These are phyloP conservation scores for Xylariaceae sp. DNA, from an alignment of 2,329 filamentous ascomycete species.

Conservation along the genomic window DNA sequence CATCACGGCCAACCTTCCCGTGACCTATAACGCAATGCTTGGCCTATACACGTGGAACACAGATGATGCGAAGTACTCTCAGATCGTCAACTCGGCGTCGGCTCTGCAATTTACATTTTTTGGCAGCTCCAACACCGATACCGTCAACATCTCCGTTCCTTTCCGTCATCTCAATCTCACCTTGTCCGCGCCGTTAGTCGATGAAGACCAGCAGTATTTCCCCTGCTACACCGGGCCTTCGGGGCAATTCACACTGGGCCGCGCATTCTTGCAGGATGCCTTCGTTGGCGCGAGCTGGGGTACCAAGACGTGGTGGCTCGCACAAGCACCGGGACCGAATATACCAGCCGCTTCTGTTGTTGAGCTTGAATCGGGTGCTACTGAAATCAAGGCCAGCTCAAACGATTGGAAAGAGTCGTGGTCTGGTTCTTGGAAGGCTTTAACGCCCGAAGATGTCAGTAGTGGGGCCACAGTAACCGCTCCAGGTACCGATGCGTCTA, in stretches of 20 bases:
- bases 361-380: slow-evolving; percentile 12
- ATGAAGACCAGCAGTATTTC: slow-evolving; percentile 34
- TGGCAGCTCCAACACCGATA: slow-evolving; percentile 24
- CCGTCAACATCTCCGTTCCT: slow-evolving; percentile 40
- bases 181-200: slow-evolving; percentile 32
- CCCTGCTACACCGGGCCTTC: slow-evolving; percentile 32
- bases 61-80: slow-evolving; percentile 26
- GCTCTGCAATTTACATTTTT: slow-evolving; percentile 36
- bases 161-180: slow-evolving; percentile 36
- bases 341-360: slow-evolving; percentile 19
- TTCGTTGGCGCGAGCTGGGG: slow-evolving; percentile 40
- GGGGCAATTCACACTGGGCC: slow-evolving; percentile 32
- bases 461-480: slow-evolving; percentile 8
- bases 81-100: slow-evolving; percentile 36
- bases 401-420: slow-evolving; percentile 31
- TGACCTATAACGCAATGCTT: slow-evolving; percentile 30
- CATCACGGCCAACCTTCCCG: slow-evolving; percentile 32
- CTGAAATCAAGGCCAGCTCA: slow-evolving; percentile 18
- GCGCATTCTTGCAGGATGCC: slow-evolving; percentile 43
- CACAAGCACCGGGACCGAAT: slow-evolving; percentile 36
- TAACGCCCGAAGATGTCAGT: slow-evolving; percentile 16
- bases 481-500: slow-evolving; percentile 1
- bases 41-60: slow-evolving; percentile 40
- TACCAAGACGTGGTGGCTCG: slow-evolving; percentile 31
- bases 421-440: slow-evolving; percentile 26